Evolutionary conservation across 2,329 filamentous ascomycete species (phyloP), one percentile per base, ranked within the genome.

Genomic region (Penicillium sp.): DNA sequence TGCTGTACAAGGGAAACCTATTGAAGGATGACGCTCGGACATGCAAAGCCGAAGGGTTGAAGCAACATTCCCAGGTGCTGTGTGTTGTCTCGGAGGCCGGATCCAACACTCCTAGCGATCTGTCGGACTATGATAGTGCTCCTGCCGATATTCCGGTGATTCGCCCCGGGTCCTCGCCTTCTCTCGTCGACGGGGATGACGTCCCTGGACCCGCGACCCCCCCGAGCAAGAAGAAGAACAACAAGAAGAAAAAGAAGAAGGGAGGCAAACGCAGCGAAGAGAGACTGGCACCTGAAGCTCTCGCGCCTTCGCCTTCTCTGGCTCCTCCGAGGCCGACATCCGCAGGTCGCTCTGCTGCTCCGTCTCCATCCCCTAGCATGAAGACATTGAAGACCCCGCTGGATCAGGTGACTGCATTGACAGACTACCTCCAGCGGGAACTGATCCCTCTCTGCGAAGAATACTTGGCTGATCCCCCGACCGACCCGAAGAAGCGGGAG

Each of bases 1-100:
- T 83, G 38, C 70, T 82, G 4, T 83, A 82, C 70, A 82, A 82
- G 68, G 79, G 79, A 28, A 77, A 75, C 33, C 63, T 80, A 38
- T 67, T 83, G 52, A 78, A 77, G 56, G 71, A 81, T 60, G 76
- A 82, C 65, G 57, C 65, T 5, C 64, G 65, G 43, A 68, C 76
- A 10, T 78, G 80, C 58, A 77, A 76, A 61, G 68, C 74, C 38
- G 79, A 81, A 60, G 77, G 79, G 16, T 70, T 82, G 38, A 82
- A 82, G 63, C 80, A 82, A 63, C 75, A 82, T 54, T 81, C 79
- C 3, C 77, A 81, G 65, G 74, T 82, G 52, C 68, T 80, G 57
- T 80, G 77, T 55, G 79, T 82, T 42, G 76, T 82, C 30, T 79
- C 78, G 4, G 77, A 80, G 51, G 72, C 71, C 1, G 73, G 71